Evolutionary conservation across 177 flowering plant genomes (phyloP), one percentile per base, ranked within the genome.

Genomic region (Tripterygium wilfordii): DNA sequence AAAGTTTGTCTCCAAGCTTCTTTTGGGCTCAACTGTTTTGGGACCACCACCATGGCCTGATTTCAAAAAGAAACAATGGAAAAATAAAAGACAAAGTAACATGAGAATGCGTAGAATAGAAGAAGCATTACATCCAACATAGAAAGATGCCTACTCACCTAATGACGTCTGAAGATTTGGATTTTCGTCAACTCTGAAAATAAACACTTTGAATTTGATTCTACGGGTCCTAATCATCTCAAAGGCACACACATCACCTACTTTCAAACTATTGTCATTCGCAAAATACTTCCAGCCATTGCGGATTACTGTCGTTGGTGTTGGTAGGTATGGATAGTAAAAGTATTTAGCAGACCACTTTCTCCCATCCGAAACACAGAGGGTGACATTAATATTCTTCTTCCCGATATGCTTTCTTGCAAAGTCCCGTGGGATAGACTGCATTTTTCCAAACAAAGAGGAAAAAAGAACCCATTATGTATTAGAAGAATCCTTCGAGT

Each of bases 201-300:
- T 15, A 13, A 22, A 17, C 3, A 36, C 31, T 48, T 35, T 35
- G 14, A 48, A 1, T n/a, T 10, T 2, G 3, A 15, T 10, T 14
- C 25, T 30, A 23, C 3, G 4, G 2, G 0, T 12, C 23, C 19
- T 27, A 9, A 49, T 49, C 24, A 49, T 18, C 35, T 60, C 69
- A 49, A 65, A 59, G 19, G 45, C 28, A 29, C 64, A 60, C 7
- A 55, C 13, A 41, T 65, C 64, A 3, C 48, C 47, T 1, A 14
- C 5, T 6, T n/a, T 14, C 26, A 58, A n/a, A 24, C 21, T 40
- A 20, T 27, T 58, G 1, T 25, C 49, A 5, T 19, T 13, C 7
- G 2, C 12, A 36, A 65, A 65, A 4, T 19, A 8, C 0, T 0
- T 0, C 64, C 64, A 59, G 8, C 61, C 56, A 9, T 31, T 15